Percentiles rank a stretch among this genome's conserved stretches.
Evolutionary conservation across 2,329 filamentous ascomycete genomes (phyloP).

Genomic region (Colletotrichum sp.): DNA sequence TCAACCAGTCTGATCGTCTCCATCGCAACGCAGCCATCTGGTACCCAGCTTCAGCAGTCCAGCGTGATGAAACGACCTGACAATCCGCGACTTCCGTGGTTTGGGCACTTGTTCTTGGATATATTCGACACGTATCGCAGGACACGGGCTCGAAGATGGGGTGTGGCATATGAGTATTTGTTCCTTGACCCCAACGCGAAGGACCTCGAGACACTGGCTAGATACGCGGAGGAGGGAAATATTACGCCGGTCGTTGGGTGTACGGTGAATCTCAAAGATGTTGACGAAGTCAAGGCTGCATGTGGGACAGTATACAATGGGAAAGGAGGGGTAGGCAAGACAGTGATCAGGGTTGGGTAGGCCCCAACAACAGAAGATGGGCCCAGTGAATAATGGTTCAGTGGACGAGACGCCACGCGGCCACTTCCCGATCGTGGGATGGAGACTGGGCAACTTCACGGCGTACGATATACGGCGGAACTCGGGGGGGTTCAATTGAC

Average conservation of each 20-base stretch:
- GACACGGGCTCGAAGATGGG: not conserved
- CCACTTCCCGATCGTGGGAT: not conserved
- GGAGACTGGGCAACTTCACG: not conserved
- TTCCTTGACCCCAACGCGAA: not conserved
- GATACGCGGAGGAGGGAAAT: not conserved
- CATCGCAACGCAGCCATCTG: not conserved
- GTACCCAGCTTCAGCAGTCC: not conserved
- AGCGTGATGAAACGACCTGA: not conserved
- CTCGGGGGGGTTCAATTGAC: not conserved
- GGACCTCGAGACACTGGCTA: not conserved
- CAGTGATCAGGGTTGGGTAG: not conserved
- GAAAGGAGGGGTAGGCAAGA: not conserved
- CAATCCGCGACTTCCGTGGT: not conserved
- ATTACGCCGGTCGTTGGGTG: not conserved
- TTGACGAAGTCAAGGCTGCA: not conserved
- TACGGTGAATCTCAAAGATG: not conserved
- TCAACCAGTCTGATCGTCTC: not conserved
- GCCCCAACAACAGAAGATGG: too few relatives aligned
- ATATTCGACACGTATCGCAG: not conserved
- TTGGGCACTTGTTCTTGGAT: not conserved
- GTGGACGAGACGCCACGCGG: not conserved
- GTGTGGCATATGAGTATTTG: not conserved
- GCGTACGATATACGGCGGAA: not conserved
- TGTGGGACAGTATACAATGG: not conserved
- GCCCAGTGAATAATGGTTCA: too few relatives aligned